phyloP scores from a whole-genome alignment of 768 basidiomycete genomes.

The Vararia minispora region DNA sequence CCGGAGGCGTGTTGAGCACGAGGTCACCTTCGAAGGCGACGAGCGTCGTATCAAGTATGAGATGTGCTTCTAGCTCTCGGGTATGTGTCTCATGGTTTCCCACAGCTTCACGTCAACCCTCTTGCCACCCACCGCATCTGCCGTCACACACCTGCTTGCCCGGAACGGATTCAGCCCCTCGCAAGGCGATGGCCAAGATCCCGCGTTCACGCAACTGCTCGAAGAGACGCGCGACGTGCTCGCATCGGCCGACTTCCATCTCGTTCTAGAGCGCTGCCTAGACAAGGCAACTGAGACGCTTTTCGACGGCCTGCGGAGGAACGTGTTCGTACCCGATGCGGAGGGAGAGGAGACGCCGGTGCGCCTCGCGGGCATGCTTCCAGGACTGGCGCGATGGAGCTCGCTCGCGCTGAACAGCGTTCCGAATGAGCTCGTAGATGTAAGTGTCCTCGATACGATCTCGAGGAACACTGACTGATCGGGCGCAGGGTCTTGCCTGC shows the following conservation, averaged over 20 bases:
- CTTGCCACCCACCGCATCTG: conserved; percentile 64
- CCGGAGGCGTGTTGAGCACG: conserved; percentile 65
- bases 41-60: conserved; percentile 47
- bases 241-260: conserved; percentile 54
- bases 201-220: conserved; percentile 52
- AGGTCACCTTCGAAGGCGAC: conserved; percentile 47
- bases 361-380: conserved; percentile 69
- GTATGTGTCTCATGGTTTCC: conserved; percentile 3
- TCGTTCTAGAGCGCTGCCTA: conserved; percentile 62
- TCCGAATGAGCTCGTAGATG: conserved; percentile 79
- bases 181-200: conserved; percentile 26
- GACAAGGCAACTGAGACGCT: conserved; percentile 58
- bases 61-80: conserved; percentile 1
- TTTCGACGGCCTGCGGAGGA: conserved; percentile 48
- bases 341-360: conserved; percentile 36
- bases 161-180: conserved; percentile 43
- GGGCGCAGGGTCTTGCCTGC: conserved; percentile 43
- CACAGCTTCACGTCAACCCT: conserved; percentile 62
- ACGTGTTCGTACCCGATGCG: conserved; percentile 40
- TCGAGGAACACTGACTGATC: conserved; percentile 1
- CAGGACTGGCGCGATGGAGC: conserved; percentile 73
- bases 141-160: conserved; percentile 53
- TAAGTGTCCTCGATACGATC: conserved; percentile 27
- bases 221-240: conserved; percentile 57
- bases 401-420: conserved; percentile 51